phyloP scores from a whole-genome alignment of 1,139 yeast species.

The Suhomyces chickasaworum region DNA sequence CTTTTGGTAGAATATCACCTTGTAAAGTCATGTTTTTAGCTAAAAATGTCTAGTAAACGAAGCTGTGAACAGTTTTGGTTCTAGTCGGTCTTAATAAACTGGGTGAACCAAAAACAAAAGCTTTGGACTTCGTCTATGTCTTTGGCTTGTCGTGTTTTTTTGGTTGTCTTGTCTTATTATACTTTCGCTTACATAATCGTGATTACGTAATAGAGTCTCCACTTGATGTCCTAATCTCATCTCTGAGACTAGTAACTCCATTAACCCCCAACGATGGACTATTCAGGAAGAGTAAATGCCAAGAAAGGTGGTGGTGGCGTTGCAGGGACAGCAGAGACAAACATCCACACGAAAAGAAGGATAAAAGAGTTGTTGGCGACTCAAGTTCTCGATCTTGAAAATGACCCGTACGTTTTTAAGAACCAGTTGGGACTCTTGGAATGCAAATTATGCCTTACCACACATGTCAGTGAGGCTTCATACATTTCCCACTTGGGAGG shows the following conservation, averaged over 20 bases:
- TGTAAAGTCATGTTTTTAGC: too few relatives aligned
- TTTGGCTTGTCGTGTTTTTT: too few relatives aligned
- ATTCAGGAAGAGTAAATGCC: constrained; percentile 47
- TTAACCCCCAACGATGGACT: constrained; percentile 37
- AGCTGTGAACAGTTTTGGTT: too few relatives aligned
- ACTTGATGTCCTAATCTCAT: too few relatives aligned
- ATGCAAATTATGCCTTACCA: constrained; percentile 74
- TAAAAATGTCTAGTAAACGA: too few relatives aligned
- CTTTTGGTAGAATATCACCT: too few relatives aligned
- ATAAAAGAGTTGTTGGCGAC: constrained; percentile 64
- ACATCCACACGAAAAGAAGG: constrained; percentile 65
- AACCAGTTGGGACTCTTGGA: constrained; percentile 76
- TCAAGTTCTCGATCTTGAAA: constrained; percentile 61
- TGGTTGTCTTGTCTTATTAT: too few relatives aligned
- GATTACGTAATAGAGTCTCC: too few relatives aligned
- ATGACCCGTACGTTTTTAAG: constrained; percentile 75
- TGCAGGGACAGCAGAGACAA: constrained; percentile 68
- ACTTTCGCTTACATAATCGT: too few relatives aligned
- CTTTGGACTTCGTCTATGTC: too few relatives aligned
- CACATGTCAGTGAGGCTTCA: constrained; percentile 74
- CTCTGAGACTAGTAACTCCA: not conserved
- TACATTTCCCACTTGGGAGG: constrained; percentile 82
- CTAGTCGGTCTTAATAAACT: too few relatives aligned
- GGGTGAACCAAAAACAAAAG: too few relatives aligned
- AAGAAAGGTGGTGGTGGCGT: constrained; percentile 67